Base-by-base conservation (phyloP, 345 rosid species). In the Eucalyptus dawsonii region DNA sequence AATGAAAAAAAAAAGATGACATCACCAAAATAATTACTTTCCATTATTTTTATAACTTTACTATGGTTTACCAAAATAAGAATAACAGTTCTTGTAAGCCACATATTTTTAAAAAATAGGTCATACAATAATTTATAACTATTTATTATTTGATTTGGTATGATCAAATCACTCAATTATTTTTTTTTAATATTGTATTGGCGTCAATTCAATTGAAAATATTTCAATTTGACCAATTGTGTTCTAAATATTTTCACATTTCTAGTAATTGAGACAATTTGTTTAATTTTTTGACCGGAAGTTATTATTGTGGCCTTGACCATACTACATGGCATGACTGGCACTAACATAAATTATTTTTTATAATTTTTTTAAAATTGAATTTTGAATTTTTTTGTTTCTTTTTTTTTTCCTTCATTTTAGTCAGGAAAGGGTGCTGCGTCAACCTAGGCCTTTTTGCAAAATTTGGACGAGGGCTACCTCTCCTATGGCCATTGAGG, bases 191-290 rank as follows among this genome's bases (percentile, higher is more conserved):
- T 56, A 24, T 56, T 24, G 13, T 56, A 24, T 22, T 56, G 1
- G 0, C 3, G 2, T 10, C 13, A 56, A 56, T 56, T 56, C 12
- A 56, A 0, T 56, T 11, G 1, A 22, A 56, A 56, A 56, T 0
- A 1, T 56, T 56, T 24, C 6, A 22, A 56, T 24, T 56, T 0
- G 6, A 22, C 9, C 3, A 56, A 56, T 22, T 56, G 6, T 0
- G 13, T 56, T 24, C 1, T 56, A 56, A 56, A 56, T 56, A 24
- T 22, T 56, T 56, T 56, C 29, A 24, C 29, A 24, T 56, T 56
- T 56, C 22, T 24, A 9, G 1, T 10, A 56, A 56, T 9, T 56
- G 62, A 56, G 3, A 2, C 27, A 0, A 56, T 9, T 24, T 56
- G 13, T 1, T 56, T 56, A 56, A 56, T 56, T 56, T n/a, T n/a